A percentile compares a stretch with the other conserved stretches of the same genome.
Evolutionary conservation across 495 filamentous ascomycete species (phyloP).

Genomic region (Amorphotheca resinae): DNA sequence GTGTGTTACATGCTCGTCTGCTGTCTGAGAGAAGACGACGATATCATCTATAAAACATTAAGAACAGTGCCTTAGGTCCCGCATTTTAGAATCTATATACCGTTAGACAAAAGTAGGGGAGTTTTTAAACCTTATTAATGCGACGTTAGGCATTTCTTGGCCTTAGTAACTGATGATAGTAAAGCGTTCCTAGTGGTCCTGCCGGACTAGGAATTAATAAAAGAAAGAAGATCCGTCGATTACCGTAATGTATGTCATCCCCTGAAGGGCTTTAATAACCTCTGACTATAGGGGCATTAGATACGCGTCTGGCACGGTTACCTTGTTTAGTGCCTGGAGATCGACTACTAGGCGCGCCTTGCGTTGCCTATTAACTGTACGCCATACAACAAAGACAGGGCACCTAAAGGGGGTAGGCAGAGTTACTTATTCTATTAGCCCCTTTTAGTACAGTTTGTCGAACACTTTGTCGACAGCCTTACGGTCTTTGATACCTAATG

Average conservation of each 20-base stretch:
- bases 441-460: neutral
- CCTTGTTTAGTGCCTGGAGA: neutral
- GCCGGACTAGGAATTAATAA: neutral
- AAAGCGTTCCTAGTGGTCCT: neutral
- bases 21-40: neutral
- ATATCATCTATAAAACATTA: conserved; percentile 4
- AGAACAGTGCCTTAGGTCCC: neutral
- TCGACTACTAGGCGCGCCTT: too few relatives aligned
- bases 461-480: neutral
- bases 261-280: neutral
- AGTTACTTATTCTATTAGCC: neutral
- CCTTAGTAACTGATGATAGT: too few relatives aligned
- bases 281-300: neutral
- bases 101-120: neutral
- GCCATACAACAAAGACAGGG: neutral
- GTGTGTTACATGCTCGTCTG: neutral
- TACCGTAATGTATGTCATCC: neutral
- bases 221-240: neutral
- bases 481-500: neutral
- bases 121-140: neutral
- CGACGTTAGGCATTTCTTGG: neutral
- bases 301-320: neutral
- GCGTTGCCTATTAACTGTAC: neutral
- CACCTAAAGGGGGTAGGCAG: neutral
- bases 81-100: neutral